These are phyloP conservation scores for Xylaria sp. DNA, from an alignment of 2,329 filamentous ascomycete genomes.

Conservation along the genomic window DNA sequence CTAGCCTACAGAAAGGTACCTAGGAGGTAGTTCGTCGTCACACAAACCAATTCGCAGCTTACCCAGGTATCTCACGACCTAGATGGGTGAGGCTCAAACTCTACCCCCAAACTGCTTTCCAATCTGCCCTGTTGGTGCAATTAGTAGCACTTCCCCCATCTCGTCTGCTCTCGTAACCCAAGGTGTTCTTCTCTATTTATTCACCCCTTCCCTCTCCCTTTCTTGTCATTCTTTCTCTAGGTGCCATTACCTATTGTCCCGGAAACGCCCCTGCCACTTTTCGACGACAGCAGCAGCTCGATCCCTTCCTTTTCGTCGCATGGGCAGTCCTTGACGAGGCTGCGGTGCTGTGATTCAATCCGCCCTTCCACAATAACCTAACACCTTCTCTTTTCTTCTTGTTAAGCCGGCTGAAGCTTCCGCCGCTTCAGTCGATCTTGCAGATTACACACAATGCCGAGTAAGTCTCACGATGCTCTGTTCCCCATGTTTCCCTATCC, in stretches of 20 bases:
- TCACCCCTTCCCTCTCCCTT: conserved; percentile 6
- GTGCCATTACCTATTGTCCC: background rate
- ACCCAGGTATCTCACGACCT: background rate
- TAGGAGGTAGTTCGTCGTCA: background rate
- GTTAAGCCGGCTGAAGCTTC: conserved; percentile 30
- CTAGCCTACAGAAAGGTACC: too few relatives aligned
- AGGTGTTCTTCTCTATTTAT: background rate
- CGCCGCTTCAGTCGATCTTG: conserved; percentile 26
- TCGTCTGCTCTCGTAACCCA: conserved; percentile 4
- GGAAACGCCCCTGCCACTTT: background rate
- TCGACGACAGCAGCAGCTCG: conserved; percentile 2
- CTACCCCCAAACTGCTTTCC: conserved; percentile 9
- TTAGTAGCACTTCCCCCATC: background rate
- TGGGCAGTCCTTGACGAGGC: conserved; percentile 31
- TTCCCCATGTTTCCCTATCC: conserved; percentile 3
- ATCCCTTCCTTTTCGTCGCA: conserved; percentile 21
- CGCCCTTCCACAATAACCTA: conserved; percentile 13
- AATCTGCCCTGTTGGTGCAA: conserved; percentile 24
- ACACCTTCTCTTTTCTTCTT: conserved; percentile 1
- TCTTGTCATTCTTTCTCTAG: conserved; percentile 22
- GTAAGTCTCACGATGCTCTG: conserved; percentile 42
- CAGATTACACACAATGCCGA: conserved; percentile 44
- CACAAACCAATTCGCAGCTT: background rate
- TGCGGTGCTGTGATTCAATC: conserved; percentile 23
- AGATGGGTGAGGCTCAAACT: conserved; percentile 31